Percentiles rank a stretch among this genome's conserved stretches.
Conservation (phyloP, 192 early-diverging fungal species). For the Coemansia erecta region DNA sequence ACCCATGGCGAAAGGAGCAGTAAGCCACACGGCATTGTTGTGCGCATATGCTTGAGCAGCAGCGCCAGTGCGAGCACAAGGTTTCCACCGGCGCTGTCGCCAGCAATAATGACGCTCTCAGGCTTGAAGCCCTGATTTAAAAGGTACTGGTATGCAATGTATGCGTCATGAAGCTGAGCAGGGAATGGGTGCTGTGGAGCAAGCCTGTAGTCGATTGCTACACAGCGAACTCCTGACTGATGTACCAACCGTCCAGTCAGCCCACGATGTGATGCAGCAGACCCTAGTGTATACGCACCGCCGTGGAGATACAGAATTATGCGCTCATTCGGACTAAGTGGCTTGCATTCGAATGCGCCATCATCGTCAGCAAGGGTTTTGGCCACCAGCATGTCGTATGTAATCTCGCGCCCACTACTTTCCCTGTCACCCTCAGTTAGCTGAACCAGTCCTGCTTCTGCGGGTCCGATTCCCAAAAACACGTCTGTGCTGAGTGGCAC, state of each 20-base stretch:
- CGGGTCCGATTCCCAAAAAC: conserved; percentile 27
- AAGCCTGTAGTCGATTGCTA: conserved; percentile 36
- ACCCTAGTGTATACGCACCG: conserved; percentile 23
- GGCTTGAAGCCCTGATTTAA: conserved; percentile 16
- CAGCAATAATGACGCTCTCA: conserved; percentile 17
- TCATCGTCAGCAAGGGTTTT: neutral
- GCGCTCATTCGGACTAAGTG: conserved; percentile 11
- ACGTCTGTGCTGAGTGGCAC: conserved; percentile 19
- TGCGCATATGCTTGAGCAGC: conserved; percentile 6
- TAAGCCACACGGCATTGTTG: neutral
- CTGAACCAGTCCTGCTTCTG: conserved; percentile 18
- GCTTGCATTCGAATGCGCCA: conserved; percentile 15
- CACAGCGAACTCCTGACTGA: conserved; percentile 1
- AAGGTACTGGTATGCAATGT: conserved; percentile 16
- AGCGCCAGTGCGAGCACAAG: conserved; percentile 15
- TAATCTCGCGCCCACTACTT: conserved; percentile 9
- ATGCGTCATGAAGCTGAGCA: conserved; percentile 34
- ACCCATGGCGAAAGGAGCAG: conserved; percentile 20
- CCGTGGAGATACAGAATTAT: conserved; percentile 24
- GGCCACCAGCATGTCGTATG: conserved; percentile 28
- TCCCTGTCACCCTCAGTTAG: conserved; percentile 17
- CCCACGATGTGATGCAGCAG: conserved; percentile 17
- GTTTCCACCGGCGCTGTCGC: conserved; percentile 42
- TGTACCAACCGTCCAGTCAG: conserved; percentile 3
- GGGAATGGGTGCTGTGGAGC: conserved; percentile 32